phyloP scores from a whole-genome alignment of 257 asterid genomes.

The Eucommia ulmoides region DNA sequence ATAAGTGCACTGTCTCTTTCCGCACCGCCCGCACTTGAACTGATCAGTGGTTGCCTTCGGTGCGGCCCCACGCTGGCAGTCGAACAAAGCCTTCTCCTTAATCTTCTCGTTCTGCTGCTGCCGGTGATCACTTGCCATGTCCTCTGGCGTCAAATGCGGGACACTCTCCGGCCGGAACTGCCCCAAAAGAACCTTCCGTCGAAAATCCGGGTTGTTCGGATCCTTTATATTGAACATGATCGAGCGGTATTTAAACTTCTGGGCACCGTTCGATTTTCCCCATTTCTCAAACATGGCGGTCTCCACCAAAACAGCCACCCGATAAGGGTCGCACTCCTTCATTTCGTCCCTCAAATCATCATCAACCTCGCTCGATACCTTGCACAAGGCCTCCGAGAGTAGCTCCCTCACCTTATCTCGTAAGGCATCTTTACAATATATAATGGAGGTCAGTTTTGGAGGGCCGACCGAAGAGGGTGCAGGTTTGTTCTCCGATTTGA shows the following conservation, averaged over 20 bases:
- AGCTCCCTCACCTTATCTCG: conserved; percentile 49
- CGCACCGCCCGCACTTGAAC: conserved; percentile 76
- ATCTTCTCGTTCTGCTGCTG: conserved; percentile 51
- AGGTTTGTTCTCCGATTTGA: conserved; percentile 7
- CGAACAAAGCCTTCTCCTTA: conserved; percentile 70
- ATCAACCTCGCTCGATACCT: conserved; percentile 29
- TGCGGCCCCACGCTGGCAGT: conserved; percentile 55
- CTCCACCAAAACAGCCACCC: conserved; percentile 49
- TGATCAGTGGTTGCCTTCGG: conserved; percentile 67
- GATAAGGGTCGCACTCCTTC: conserved; percentile 49
- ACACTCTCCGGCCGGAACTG: conserved; percentile 34
- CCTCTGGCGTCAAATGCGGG: conserved; percentile 49
- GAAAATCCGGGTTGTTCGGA: conserved; percentile 44
- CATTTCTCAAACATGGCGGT: conserved; percentile 44
- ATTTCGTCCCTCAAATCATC: conserved; percentile 31
- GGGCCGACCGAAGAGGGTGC: conserved; percentile 17
- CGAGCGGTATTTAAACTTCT: conserved; percentile 51
- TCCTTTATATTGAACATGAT: conserved; percentile 48
- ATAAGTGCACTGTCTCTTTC: conserved; percentile 68
- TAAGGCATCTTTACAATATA: conserved; percentile 41
- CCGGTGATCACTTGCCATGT: conserved; percentile 90
- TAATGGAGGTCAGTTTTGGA: conserved; percentile 40
- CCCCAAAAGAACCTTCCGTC: conserved; percentile 67
- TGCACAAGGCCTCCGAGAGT: conserved; percentile 44
- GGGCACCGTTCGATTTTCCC: conserved; percentile 44